Evolutionary conservation across 2,329 filamentous ascomycete genomes (phyloP).

Genomic region (Sclerotinia spermophila): DNA sequence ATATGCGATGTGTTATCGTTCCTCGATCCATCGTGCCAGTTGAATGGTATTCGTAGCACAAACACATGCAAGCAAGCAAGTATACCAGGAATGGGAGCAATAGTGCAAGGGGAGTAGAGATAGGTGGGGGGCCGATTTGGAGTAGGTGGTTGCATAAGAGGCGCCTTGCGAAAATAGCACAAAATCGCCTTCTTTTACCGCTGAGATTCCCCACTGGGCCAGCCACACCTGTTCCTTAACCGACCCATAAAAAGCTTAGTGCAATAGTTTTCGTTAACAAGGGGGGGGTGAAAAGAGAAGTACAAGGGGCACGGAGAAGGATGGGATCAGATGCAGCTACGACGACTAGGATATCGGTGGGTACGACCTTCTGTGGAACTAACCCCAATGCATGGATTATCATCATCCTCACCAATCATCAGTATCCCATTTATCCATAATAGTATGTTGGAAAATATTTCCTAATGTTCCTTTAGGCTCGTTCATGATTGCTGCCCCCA

Average conservation of each 20-base stretch:
- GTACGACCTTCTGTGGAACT: neutral
- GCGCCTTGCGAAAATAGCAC: conserved; percentile 38
- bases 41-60: conserved; percentile 9
- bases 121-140: conserved; percentile 33
- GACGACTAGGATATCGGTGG: neutral
- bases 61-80: conserved; percentile 1
- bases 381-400: conserved; percentile 2
- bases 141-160: conserved; percentile 31
- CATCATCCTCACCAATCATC: neutral
- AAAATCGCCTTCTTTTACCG: conserved; percentile 13
- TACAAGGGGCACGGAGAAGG: conserved; percentile 11
- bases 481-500: conserved; percentile 8
- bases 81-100: conserved; percentile 21
- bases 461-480: conserved; percentile 11
- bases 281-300: neutral
- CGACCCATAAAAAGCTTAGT: conserved; percentile 11
- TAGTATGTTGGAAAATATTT: neutral
- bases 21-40: conserved; percentile 10
- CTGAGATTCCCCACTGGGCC: conserved; percentile 27
- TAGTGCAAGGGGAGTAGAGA: conserved; percentile 1
- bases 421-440: neutral
- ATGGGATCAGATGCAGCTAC: neutral
- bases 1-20: conserved; percentile 9
- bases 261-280: neutral
- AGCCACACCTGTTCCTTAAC: conserved; percentile 24